These are phyloP conservation scores for Fusarium redolens DNA, from an alignment of 2,329 filamentous ascomycete species.

Conservation along the genomic window DNA sequence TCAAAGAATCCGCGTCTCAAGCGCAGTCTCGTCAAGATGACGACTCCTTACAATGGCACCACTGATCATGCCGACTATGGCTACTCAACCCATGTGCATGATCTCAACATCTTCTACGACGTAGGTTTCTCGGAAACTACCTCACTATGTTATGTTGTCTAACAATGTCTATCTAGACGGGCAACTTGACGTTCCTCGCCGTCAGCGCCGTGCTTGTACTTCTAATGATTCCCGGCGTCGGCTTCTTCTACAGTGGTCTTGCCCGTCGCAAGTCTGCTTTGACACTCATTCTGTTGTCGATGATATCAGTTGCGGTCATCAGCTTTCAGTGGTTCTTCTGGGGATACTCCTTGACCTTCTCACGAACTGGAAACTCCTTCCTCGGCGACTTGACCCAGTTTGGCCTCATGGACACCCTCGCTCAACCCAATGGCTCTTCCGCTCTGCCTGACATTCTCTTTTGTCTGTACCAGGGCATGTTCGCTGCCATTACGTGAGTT, in stretches of 20 bases:
- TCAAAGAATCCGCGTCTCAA: conserved; percentile 21
- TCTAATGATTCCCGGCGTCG: conserved; percentile 93
- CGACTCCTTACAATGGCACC: conserved; percentile 63
- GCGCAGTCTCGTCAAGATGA: conserved; percentile 40
- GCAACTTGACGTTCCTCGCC: conserved; percentile 86
- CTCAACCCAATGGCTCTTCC: conserved; percentile 75
- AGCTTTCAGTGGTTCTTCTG: conserved; percentile 97
- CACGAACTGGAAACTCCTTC: conserved; percentile 80
- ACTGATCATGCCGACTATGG: conserved; percentile 61
- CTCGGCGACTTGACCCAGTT: conserved; percentile 86
- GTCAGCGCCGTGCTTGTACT: conserved; percentile 82
- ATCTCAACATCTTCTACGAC: conserved; percentile 89
- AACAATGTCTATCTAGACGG: conserved; percentile 63
- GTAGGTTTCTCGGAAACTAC: conserved; percentile 55
- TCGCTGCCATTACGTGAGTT: conserved; percentile 85
- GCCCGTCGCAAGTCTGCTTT: conserved; percentile 90
- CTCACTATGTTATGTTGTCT: neutral
- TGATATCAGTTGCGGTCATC: conserved; percentile 83
- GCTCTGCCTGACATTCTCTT: conserved; percentile 86
- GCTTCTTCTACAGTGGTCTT: conserved; percentile 94
- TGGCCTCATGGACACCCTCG: conserved; percentile 82
- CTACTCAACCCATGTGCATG: conserved; percentile 64
- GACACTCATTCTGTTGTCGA: conserved; percentile 84
- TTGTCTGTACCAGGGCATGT: conserved; percentile 90
- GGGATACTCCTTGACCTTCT: conserved; percentile 90